Evolutionary conservation across 352 stramenopile genomes (phyloP).

Genomic region (Thalassiosira delicatula): DNA sequence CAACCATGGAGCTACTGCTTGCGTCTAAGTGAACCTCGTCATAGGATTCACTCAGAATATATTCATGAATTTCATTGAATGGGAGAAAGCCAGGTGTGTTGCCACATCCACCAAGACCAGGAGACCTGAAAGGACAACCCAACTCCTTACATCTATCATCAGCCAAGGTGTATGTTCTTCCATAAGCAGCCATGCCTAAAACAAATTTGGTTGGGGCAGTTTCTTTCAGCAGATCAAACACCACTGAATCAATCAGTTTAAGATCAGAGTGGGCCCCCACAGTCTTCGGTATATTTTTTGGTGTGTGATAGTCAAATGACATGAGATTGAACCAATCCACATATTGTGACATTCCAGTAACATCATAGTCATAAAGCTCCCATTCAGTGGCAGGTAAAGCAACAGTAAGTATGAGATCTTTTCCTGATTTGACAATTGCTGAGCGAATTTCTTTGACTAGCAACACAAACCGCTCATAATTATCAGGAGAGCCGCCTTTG

Average conservation of each 20-base stretch:
- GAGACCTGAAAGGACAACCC: slow-evolving; percentile 64
- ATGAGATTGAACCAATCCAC: slow-evolving; percentile 76
- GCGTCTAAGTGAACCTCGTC: slow-evolving; percentile 61
- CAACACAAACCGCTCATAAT: slow-evolving; percentile 55
- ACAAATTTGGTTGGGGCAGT: slow-evolving; percentile 63
- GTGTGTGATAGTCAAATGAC: slow-evolving; percentile 69
- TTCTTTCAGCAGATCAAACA: slow-evolving; percentile 47
- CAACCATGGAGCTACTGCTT: slow-evolving; percentile 65
- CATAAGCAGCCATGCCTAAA: slow-evolving; percentile 67
- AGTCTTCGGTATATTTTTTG: slow-evolving; percentile 60
- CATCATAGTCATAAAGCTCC: slow-evolving; percentile 65
- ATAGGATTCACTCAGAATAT: slow-evolving; percentile 52
- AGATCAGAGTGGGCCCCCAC: slow-evolving; percentile 64
- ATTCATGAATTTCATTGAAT: slow-evolving; percentile 64
- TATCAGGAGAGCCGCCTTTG: slow-evolving; percentile 50
- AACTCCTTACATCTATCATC: slow-evolving; percentile 64
- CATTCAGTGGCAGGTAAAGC: slow-evolving; percentile 60
- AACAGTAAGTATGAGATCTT: slow-evolving; percentile 56
- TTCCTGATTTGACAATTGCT: slow-evolving; percentile 46
- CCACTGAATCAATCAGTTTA: slow-evolving; percentile 61
- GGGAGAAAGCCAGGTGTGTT: slow-evolving; percentile 61
- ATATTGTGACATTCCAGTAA: slow-evolving; percentile 53
- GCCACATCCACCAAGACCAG: slow-evolving; percentile 68
- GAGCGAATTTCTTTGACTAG: slow-evolving; percentile 58
- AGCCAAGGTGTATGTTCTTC: slow-evolving; percentile 59